A percentile compares a stretch with the other conserved stretches of the same genome.
phyloP scores from a whole-genome alignment of 371 early-diverging fungal genomes.

The Mucor indicus region DNA sequence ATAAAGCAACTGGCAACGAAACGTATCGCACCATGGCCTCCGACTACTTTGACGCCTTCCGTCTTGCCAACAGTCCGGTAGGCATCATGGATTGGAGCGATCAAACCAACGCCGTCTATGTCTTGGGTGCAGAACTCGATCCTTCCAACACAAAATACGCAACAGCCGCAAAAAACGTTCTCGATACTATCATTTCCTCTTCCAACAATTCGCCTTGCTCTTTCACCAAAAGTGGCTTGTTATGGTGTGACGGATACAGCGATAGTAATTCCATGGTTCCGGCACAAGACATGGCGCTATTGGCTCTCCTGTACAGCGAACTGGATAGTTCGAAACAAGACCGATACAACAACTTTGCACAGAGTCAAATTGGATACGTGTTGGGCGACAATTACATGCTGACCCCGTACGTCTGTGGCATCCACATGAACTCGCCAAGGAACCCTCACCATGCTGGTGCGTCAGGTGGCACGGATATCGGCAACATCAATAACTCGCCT shows the following conservation, averaged over 20 bases:
- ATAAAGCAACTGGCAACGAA: slow-evolving; percentile 45
- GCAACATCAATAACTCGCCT: slow-evolving; percentile 40
- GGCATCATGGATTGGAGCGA: slow-evolving; percentile 54
- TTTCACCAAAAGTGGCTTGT: slow-evolving; percentile 52
- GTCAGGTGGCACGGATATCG: slow-evolving; percentile 50
- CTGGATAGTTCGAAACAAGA: slow-evolving; percentile 24
- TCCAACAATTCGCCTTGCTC: slow-evolving; percentile 26
- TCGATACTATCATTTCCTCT: slow-evolving; percentile 27
- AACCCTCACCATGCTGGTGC: slow-evolving; percentile 68
- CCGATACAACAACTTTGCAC: slow-evolving; percentile 45
- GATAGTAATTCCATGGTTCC: slow-evolving; percentile 48
- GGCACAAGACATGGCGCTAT: slow-evolving; percentile 37
- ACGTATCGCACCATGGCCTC: slow-evolving; percentile 48
- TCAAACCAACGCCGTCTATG: slow-evolving; percentile 45
- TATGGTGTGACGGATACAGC: slow-evolving; percentile 54
- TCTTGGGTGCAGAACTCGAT: slow-evolving; percentile 53
- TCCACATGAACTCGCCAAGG: slow-evolving; percentile 57
- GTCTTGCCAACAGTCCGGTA: slow-evolving; percentile 5
- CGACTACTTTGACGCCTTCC: slow-evolving; percentile 43
- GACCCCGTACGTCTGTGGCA: slow-evolving; percentile 62
- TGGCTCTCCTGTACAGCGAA: slow-evolving; percentile 39
- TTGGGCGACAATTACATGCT: slow-evolving; percentile 57
- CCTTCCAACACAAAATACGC: slow-evolving; percentile 35
- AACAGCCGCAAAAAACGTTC: slow-evolving; percentile 27
- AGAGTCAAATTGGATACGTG: slow-evolving; percentile 50